A percentile compares a stretch with the other conserved stretches of the same genome.
Evolutionary conservation across 306 rosid genomes (phyloP).

Genomic region (Quercus glauca): DNA sequence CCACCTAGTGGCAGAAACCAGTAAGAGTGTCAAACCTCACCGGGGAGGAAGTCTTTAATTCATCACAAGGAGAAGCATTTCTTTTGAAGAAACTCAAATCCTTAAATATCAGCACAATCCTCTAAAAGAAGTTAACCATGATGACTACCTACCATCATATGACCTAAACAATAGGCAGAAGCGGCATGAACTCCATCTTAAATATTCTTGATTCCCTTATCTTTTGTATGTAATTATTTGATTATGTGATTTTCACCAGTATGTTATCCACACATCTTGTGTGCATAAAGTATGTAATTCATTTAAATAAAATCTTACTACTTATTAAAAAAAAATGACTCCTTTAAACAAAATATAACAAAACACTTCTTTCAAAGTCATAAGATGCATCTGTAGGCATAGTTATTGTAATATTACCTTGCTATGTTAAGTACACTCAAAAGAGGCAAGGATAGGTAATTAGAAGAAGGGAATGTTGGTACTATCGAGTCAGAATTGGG

Average conservation of each 20-base stretch:
- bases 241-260: too few relatives aligned
- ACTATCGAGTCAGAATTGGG: slow-evolving; percentile 64
- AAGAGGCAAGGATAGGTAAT: slow-evolving; percentile 81
- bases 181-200: too few relatives aligned
- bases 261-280: too few relatives aligned
- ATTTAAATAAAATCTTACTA: too few relatives aligned
- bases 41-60: not conserved
- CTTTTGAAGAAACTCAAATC: not conserved
- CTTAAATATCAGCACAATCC: not conserved
- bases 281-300: too few relatives aligned
- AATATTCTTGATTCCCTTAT: too few relatives aligned
- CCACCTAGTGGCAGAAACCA: not conserved
- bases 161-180: too few relatives aligned
- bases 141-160: not conserved
- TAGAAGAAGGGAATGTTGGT: slow-evolving; percentile 63
- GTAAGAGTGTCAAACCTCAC: not conserved
- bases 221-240: too few relatives aligned
- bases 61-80: not conserved
- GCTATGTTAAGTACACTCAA: slow-evolving; percentile 85
- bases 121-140: not conserved
- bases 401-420: slow-evolving; percentile 52
- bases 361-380: not conserved
- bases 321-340: not conserved
- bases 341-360: not conserved
- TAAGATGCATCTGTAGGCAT: slow-evolving; percentile 4